Conservation (phyloP, 140 eudicot genomes). For the Erigeron philadelphicus region DNA sequence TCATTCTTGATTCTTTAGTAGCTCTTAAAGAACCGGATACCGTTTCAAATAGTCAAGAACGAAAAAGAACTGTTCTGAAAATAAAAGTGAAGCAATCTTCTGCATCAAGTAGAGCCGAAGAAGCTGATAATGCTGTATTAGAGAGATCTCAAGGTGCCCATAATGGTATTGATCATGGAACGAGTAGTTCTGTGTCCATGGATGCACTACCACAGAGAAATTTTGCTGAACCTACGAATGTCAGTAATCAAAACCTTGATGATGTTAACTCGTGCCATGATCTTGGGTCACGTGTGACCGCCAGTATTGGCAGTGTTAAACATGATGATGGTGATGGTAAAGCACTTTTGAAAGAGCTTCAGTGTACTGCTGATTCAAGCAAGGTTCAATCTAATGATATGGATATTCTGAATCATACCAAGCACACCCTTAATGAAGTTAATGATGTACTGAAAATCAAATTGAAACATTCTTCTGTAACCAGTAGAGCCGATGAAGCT, state of each 20-base stretch:
- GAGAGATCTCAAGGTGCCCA: conserved; percentile 52
- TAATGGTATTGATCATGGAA: conserved; percentile 61
- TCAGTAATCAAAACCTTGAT: conserved; percentile 57
- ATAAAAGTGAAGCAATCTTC: conserved; percentile 72
- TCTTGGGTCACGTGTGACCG: conserved; percentile 87
- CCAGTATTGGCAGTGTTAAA: conserved; percentile 88
- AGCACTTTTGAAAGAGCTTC: conserved; percentile 61
- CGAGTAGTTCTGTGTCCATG: conserved; percentile 74
- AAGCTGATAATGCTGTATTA: conserved; percentile 32
- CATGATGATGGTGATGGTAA: conserved; percentile 28
- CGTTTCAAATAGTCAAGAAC: conserved; percentile 56
- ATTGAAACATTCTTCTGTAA: conserved; percentile 65
- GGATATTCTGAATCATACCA: conserved; percentile 30
- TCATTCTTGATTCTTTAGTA: conserved; percentile 36
- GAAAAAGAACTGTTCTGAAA: conserved; percentile 53
- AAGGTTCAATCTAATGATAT: conserved; percentile 42
- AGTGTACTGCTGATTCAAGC: conserved; percentile 94
- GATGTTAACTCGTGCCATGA: conserved; percentile 84
- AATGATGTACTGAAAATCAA: conserved; percentile 45
- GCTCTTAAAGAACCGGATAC: conserved; percentile 43
- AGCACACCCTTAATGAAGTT: conserved; percentile 27
- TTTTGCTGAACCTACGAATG: conserved; percentile 35
- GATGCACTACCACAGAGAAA: conserved; percentile 66
- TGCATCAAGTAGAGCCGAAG: conserved; percentile 58
- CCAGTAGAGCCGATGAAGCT: conserved; percentile 51